Percentiles rank a stretch among this genome's conserved stretches.
phyloP scores from a whole-genome alignment of 2,329 filamentous ascomycete species.

The Beauveria medogensis region DNA sequence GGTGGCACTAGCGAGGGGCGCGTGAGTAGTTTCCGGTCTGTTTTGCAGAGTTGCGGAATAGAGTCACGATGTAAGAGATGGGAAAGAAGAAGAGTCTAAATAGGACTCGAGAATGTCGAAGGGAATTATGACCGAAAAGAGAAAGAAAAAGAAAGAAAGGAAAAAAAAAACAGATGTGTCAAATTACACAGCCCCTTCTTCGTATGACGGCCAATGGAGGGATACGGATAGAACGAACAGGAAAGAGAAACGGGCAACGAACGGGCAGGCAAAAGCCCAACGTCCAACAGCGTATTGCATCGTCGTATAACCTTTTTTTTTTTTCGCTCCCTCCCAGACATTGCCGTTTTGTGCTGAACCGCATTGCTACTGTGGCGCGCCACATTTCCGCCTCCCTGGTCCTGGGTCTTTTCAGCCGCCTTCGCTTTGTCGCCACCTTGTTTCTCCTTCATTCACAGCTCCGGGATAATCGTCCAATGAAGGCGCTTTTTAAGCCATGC shows the following conservation, averaged over 20 bases:
- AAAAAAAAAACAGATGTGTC: too few relatives aligned
- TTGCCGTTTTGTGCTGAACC: not conserved
- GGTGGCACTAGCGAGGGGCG: not conserved
- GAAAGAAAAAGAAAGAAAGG: too few relatives aligned
- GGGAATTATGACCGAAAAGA: too few relatives aligned
- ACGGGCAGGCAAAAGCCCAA: not conserved
- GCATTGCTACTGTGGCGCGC: not conserved
- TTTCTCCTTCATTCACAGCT: not conserved
- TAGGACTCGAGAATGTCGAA: too few relatives aligned
- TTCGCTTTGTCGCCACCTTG: not conserved
- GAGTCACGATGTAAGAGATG: too few relatives aligned
- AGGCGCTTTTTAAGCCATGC: not conserved
- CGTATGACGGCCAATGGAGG: not conserved
- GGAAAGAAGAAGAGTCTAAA: too few relatives aligned
- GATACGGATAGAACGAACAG: not conserved
- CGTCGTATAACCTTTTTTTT: not conserved
- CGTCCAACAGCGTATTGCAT: not conserved
- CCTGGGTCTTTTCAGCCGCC: not conserved
- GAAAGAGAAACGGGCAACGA: not conserved
- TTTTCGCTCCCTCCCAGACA: not conserved
- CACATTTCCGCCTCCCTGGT: constrained; percentile 1
- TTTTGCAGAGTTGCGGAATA: too few relatives aligned
- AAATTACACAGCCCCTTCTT: too few relatives aligned
- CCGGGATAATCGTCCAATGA: not conserved
- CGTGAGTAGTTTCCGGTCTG: too few relatives aligned